Base-by-base conservation (phyloP, 2,329 filamentous ascomycete genomes). In the Fusarium tanahbumbuense region DNA sequence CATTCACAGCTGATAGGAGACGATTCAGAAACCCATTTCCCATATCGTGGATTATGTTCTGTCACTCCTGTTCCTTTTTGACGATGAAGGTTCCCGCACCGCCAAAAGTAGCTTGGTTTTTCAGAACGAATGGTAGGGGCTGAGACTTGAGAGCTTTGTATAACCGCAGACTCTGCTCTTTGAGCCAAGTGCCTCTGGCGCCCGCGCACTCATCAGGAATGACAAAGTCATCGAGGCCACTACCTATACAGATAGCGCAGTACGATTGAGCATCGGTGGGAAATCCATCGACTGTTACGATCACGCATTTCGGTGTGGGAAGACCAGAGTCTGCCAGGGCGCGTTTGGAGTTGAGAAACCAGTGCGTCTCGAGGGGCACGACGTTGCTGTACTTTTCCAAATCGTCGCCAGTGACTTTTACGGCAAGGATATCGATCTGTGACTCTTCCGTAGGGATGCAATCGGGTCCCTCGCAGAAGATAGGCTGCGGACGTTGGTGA, bases 81-180 rank as follows among this genome's bases (percentile, higher is more conserved):
- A 80, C 68, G 1, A 81, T 71, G 57, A 76, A 81, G 0, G 78
- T 80, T 5, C 79, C 79, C 5, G 79, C 79, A 6, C 79, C 78
- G 6, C 78, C 78, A 60, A 79, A 80, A 1, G 77, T 79, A 52
- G 80, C 79, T 50, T 81, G 80, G 40, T 75, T 80, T 64, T 81
- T 81, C 30, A 81, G 60, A 3, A 81, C 78, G n/a, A 81, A 81
- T 1, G 79, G 80, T 1, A 79, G 52, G 0, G 64, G 59, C 7
- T 75, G 71, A 18, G 45, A 28, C 20, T 60, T 56, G 16, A 81
- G 56, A 18, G 69, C 68, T 2, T 62, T 55, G 8, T 77, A 66
- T n/a, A 80, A 64, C 27, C 61, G 58, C 15, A 47, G 37, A 41
- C 70, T 76, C 52, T 81, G 74, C 58, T 68, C 61, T 8, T 63